Evolutionary conservation across 345 rosid genomes (phyloP), one percentile per base, ranked within the genome.

Genomic region (Gossypium sturtianum): DNA sequence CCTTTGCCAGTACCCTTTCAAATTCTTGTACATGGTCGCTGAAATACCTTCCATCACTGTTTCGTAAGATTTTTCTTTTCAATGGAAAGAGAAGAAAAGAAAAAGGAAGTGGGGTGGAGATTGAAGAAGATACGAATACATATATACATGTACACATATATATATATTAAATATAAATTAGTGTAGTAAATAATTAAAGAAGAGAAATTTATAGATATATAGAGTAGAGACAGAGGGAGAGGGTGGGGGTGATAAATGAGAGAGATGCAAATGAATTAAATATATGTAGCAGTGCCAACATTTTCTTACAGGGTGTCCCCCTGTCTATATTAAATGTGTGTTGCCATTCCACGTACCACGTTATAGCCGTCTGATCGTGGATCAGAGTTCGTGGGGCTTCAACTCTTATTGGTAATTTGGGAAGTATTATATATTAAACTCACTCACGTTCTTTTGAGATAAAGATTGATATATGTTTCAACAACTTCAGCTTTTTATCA

Each of bases 41-140:
- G 89, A 82, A 53, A 83, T 44, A 12, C 89, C 87, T 48, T 85
- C 89, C 87, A 85, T 85, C 12, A 47, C 9, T 10, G 27, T 44
- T 44, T 20, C 27, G 19, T 0, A 59, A 59, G 1, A 23, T 7
- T 69, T 17, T 12, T 29, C 0, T n/a, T 17, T 53, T 12, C 2
- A 8, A 34, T 5, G 41, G 41, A 34, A 34, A 5, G 41, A 11
- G 4, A 63, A 20, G 19, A 41, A 34, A 53, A 22, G 12, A 27
- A 41, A 43, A 38, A 20, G 73, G 58, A 69, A 15, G 22, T 9
- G 60, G 13, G 43, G 44, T 34, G 61, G 49, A 38, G 65, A 61
- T 25, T 20, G 60, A 41, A 60, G 23, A 58, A 52, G 62, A 66
- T 45, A 43, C 11, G 10, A 29, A 38, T 66, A 62, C 41, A 62